phyloP scores from a whole-genome alignment of 768 basidiomycete species.

The Leucosporidium yakuticum region DNA sequence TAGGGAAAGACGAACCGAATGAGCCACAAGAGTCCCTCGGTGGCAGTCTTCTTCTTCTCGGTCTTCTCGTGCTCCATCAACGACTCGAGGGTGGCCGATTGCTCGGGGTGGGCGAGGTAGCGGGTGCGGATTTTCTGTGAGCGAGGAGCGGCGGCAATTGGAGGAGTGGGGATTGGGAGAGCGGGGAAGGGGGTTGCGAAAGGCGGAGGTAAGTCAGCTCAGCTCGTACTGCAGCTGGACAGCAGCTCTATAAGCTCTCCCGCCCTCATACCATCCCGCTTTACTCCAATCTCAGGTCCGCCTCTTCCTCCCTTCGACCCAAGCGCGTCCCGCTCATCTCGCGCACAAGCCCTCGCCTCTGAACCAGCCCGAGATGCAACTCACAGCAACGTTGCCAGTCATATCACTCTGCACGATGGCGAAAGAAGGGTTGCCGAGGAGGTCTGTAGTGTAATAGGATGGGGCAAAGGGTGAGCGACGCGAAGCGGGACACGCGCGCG shows the following conservation, averaged over 20 bases:
- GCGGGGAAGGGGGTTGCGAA: constrained; percentile 4
- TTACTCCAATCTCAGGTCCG: too few species aligned
- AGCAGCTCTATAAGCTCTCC: too few species aligned
- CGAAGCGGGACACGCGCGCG: background rate
- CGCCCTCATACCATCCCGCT: too few species aligned
- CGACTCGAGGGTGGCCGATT: constrained; percentile 72
- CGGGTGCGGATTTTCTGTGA: constrained; percentile 81
- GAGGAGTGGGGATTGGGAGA: background rate
- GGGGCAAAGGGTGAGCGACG: background rate
- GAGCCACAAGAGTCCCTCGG: constrained; percentile 90
- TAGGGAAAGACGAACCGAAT: constrained; percentile 46
- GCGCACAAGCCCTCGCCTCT: too few species aligned
- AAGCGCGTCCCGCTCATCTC: too few species aligned
- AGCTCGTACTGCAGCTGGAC: background rate
- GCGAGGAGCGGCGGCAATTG: background rate
- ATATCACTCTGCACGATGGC: constrained; percentile 74
- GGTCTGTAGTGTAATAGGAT: constrained; percentile 51
- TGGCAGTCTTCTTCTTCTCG: constrained; percentile 81
- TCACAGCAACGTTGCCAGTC: constrained; percentile 81
- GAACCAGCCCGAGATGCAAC: constrained; percentile 33
- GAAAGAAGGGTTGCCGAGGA: constrained; percentile 81
- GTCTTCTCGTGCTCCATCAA: constrained; percentile 74
- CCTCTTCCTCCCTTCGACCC: too few species aligned
- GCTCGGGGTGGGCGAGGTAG: constrained; percentile 59
- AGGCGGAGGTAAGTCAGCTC: background rate